Evolutionary conservation across 2,329 filamentous ascomycete genomes (phyloP).

Genomic region (Teratosphaeria viscida): DNA sequence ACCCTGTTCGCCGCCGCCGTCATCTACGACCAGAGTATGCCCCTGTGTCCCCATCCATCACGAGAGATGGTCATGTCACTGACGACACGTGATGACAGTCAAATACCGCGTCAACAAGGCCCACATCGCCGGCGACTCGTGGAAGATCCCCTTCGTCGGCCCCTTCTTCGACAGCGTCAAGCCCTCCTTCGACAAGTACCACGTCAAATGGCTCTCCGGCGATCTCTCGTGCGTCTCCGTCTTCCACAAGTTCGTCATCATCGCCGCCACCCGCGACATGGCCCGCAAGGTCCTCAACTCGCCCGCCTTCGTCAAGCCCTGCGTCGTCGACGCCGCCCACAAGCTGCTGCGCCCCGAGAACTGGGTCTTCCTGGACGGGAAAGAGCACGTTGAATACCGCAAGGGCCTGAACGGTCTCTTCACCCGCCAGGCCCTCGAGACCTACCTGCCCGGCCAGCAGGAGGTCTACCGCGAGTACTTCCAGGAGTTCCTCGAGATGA

Average conservation of each 20-base stretch:
- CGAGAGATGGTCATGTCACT: background rate
- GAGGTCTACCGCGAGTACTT: slow-evolving; percentile 86
- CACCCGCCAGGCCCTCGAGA: slow-evolving; percentile 76
- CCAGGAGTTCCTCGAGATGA: slow-evolving; percentile 63
- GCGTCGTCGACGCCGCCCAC: slow-evolving; percentile 85
- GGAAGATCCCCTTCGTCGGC: slow-evolving; percentile 54
- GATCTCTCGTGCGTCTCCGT: slow-evolving; percentile 93
- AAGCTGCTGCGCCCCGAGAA: slow-evolving; percentile 87
- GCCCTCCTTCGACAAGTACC: slow-evolving; percentile 84
- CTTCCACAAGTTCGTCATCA: slow-evolving; percentile 99
- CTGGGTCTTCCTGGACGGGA: slow-evolving; percentile 96
- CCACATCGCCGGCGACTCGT: slow-evolving; percentile 35
- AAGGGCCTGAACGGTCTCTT: slow-evolving; percentile 94
- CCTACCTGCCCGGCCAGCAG: slow-evolving; percentile 85
- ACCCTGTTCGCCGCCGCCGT: slow-evolving; percentile 62
- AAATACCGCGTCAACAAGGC: slow-evolving; percentile 39
- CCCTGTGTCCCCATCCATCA: slow-evolving; percentile 39
- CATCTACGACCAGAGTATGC: slow-evolving; percentile 76
- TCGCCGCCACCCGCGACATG: slow-evolving; percentile 89
- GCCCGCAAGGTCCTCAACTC: slow-evolving; percentile 96
- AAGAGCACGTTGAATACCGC: slow-evolving; percentile 89
- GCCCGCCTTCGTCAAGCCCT: slow-evolving; percentile 83
- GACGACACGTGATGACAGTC: slow-evolving; percentile 20
- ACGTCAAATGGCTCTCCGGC: slow-evolving; percentile 84
- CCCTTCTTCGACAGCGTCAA: slow-evolving; percentile 88